Evolutionary conservation across 1,139 yeast genomes (phyloP), one percentile per base, ranked within the genome.

Genomic region (Spathaspora jeffriesii): DNA sequence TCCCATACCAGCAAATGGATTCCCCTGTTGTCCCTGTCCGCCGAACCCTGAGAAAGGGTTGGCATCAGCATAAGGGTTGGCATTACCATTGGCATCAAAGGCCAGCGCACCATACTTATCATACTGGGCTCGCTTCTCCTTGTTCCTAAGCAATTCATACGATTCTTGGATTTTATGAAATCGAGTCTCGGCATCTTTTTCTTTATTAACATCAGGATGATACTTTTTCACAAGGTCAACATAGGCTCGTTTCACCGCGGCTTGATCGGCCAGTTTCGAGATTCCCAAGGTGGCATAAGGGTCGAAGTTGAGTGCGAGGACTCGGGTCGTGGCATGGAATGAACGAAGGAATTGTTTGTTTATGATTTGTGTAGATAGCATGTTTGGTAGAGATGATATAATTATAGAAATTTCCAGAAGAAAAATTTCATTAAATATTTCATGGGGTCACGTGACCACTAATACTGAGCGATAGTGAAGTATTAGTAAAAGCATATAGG

Each of bases 131-230:
- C 92, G 82, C 75, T 93, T 93, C 30, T 82, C 82, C 50, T 92
- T 88, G 64, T 93, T 96, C 44, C 91, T 84, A 62, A 95, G 74
- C 43, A 93, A 81, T 67, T 93, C 99, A 62, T 95, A 93, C 6
- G 97, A 95, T 54, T 89, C 95, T 64, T 93, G 98, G 56, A 93
- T 81, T 60, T 89, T 91, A 62, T 93, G 98, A 69, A 93, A 93
- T 64, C 82, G 84, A 60, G 84, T 82, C 58, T 92, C 96, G 0
- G 98, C 96, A 27, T 81, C 95, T 36, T 82, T 79, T 55, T 88
- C 97, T 67, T 93, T 93, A 68, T 93, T 93, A 45, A 93, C 89
- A 71, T 93, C 99, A 1, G 99, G 99, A 67, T 93, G 99, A 67
- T 76, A 89, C 65, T 93, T 83, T 66, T 95, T 95, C 20, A 97